These are phyloP conservation scores for Suillus spraguei DNA, from an alignment of 768 basidiomycete species.

Conservation along the genomic window DNA sequence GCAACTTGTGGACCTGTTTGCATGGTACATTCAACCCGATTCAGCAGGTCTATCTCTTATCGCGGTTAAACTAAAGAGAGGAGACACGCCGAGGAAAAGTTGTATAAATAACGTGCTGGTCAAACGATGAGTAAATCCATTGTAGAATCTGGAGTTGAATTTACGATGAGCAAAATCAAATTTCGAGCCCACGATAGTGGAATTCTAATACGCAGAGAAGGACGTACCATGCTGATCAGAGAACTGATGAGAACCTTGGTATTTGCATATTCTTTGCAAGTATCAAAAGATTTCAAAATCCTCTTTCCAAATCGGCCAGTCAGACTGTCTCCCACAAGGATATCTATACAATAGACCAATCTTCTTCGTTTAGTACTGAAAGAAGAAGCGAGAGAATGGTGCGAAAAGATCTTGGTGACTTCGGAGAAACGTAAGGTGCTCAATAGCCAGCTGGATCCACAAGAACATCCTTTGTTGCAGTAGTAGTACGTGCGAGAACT, in stretches of 20 bases:
- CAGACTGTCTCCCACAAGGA: too few relatives aligned
- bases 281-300: not conserved
- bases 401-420: too few relatives aligned
- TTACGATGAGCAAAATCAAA: not conserved
- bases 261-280: not conserved
- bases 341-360: too few relatives aligned
- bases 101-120: slow-evolving; percentile 6
- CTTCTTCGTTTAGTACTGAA: too few relatives aligned
- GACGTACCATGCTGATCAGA: not conserved
- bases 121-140: not conserved
- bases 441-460: too few relatives aligned
- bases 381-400: too few relatives aligned
- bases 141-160: not conserved
- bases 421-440: too few relatives aligned
- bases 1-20: not conserved
- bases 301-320: too few relatives aligned
- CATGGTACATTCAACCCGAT: not conserved
- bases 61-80: not conserved
- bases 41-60: not conserved
- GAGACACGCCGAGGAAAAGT: not conserved
- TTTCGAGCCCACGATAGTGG: not conserved
- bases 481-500: too few relatives aligned
- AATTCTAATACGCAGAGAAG: not conserved
- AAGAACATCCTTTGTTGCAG: too few relatives aligned
- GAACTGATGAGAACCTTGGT: not conserved